These are phyloP conservation scores for Draba incana DNA, from an alignment of 345 rosid species.

Conservation along the genomic window DNA sequence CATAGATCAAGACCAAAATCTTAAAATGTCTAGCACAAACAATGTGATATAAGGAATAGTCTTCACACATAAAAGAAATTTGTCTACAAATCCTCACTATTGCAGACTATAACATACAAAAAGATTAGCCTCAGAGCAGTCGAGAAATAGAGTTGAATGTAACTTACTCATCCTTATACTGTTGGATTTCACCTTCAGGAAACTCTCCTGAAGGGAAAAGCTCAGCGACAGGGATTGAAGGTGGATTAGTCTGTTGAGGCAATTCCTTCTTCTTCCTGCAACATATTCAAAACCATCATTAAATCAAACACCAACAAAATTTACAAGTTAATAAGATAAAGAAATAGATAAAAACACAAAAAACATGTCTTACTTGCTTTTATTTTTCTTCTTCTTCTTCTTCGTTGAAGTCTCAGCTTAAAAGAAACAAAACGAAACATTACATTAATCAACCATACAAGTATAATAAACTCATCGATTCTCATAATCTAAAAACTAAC, in stretches of 20 bases:
- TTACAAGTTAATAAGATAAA: not conserved
- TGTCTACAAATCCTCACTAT: not conserved
- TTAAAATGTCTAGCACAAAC: not conserved
- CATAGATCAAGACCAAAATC: conserved; percentile 17
- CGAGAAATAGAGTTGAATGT: not conserved
- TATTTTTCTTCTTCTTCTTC: conserved; percentile 96
- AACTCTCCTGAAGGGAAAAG: conserved; percentile 95
- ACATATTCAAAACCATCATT: conserved; percentile 24
- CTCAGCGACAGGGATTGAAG: conserved; percentile 68
- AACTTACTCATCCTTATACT: conserved; percentile 91
- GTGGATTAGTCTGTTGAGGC: conserved; percentile 84
- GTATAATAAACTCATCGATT: not conserved
- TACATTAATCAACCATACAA: conserved; percentile 8
- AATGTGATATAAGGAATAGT: not conserved
- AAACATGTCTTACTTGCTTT: conserved; percentile 76
- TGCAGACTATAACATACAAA: not conserved
- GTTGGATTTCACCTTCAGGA: conserved; percentile 98
- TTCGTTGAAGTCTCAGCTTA: conserved; percentile 66
- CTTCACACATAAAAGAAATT: conserved; percentile 1
- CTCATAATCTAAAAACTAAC: not conserved
- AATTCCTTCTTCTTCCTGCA: conserved; percentile 83
- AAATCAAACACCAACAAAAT: conserved; percentile 15
- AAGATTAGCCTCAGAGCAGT: not conserved
- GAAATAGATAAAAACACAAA: not conserved
- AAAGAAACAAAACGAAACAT: not conserved